These are phyloP conservation scores for Sphaerosporella brunnea DNA, from an alignment of 495 filamentous ascomycete species.

Conservation along the genomic window DNA sequence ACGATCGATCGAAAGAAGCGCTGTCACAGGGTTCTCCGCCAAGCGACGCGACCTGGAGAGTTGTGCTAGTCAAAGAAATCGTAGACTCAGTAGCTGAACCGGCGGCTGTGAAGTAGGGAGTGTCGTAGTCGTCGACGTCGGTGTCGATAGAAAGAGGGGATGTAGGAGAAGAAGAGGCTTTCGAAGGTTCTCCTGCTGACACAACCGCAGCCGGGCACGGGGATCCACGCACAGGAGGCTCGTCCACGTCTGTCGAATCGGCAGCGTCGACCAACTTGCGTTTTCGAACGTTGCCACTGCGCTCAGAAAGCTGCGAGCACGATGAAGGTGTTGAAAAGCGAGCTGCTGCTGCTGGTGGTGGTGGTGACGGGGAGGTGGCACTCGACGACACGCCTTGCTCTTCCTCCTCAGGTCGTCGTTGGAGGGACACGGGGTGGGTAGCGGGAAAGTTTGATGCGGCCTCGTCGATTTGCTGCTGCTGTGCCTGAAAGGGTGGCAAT, in stretches of 20 bases:
- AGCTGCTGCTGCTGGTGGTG: not conserved
- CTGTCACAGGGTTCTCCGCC: not conserved
- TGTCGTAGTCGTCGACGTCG: not conserved
- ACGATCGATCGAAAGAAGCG: not conserved
- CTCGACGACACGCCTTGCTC: too few relatives aligned
- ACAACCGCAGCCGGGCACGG: too few relatives aligned
- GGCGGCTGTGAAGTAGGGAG: not conserved
- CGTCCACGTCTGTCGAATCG: not conserved
- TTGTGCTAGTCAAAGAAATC: not conserved
- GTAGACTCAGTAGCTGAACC: not conserved
- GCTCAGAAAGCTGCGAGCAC: too few relatives aligned
- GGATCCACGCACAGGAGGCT: conserved; percentile 1
- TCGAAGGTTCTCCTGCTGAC: not conserved
- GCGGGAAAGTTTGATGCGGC: not conserved
- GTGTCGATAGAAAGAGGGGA: not conserved
- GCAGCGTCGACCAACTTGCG: conserved; percentile 1
- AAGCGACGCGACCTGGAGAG: not conserved
- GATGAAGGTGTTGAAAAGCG: not conserved
- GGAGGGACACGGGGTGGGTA: not conserved
- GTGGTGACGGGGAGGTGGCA: not conserved
- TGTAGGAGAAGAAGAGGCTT: not conserved
- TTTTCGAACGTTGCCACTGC: not conserved
- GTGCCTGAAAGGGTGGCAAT: not conserved
- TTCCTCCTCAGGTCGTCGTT: too few relatives aligned
- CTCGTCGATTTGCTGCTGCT: not conserved